Base-by-base conservation (phyloP, 345 rosid species). In the Eucalyptus polybractea region DNA sequence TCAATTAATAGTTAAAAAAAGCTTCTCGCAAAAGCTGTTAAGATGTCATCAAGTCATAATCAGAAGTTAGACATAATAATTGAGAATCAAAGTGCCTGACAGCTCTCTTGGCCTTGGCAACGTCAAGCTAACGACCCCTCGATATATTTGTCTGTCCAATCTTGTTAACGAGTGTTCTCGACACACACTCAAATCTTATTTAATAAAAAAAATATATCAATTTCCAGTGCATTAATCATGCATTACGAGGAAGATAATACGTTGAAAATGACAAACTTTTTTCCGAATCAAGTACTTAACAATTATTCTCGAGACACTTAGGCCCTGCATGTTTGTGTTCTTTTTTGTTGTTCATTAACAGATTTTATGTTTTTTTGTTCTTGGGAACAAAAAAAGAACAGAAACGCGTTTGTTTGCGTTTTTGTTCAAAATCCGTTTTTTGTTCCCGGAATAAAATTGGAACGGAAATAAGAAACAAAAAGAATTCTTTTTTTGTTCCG, bases 331-430 rank as follows among this genome's bases (percentile, higher is more conserved):
- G 12, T 47, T 47, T 47, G 49, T 10, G 49, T 47, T 47, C 49
- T 47, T 47, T 47, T 47, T 47, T 47, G 12, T 47, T 47, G 12
- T 47, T 47, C 49, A 3, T 45, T 0, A 45, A 45, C 4, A 45
- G 1, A 45, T 45, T 45, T 45, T 45, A 1, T 45, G 0, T 45
- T 45, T 45, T 45, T 45, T 45, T 45, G 45, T 45, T 45, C 0
- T 0, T 1, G 47, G 1, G 0, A 44, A 44, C 10, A 45, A 45
- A 45, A 44, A 45, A 45, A 8, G 0, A 45, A 9, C 0, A 9
- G 0, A 47, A 47, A 45, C 1, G 49, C 4, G 49, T 47, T 47
- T 47, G 0, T 47, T 47, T 47, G 49, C 0, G 1, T 47, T 47
- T 47, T 47, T 47, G 12, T 47, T 47, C 49, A 47, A 47, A 47